Base-by-base conservation (phyloP, 2,329 filamentous ascomycete genomes). In the Sarocladium brachiariae region DNA sequence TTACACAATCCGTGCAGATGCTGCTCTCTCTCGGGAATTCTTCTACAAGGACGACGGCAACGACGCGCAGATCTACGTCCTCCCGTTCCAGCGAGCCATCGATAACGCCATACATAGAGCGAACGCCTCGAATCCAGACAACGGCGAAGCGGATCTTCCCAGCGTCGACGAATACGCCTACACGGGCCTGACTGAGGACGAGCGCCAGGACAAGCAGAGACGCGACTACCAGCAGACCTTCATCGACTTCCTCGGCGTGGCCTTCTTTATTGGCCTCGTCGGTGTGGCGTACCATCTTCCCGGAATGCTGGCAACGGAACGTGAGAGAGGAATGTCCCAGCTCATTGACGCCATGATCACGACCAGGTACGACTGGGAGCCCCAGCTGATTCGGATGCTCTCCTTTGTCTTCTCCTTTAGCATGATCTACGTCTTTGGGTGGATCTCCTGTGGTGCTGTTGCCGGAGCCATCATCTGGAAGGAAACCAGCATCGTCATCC, bases 321-420 rank as follows among this genome's bases (percentile, higher is more conserved):
- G 86, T 46, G 86, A 89, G 64, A 67, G 78, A 6, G 86, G 86
- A 2, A 82, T 89, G 68, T 84, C 83, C 3, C 82, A 87, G 58
- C 71, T 90, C 13, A 81, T 89, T 31, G 86, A 90, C 66, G 81
- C 84, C 47, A 89, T 89, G 84, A 86, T 78, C 81, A 51, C 81
- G 81, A 69, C 74, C 74, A 50, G 76, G 73, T 30, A 47, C 72
- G 85, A 46, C 69, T 89, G 19, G 61, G 61, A 64, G 41, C 54
- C 59, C n/a, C 63, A 65, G 49, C 56, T 60, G n/a, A 59, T 58
- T n/a, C 62, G 63, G 16, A 56, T 63, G 35, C 49, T 86, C 1
- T 80, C 84, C 1, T 80, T 83, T 53, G 81, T 88, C 58, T 64
- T 86, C 21, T 77, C 84, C 1, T 86, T 89, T 56, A 78, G 84